Evolutionary conservation across 495 filamentous ascomycete species (phyloP).

Genomic region (Pyronema omphalodes): DNA sequence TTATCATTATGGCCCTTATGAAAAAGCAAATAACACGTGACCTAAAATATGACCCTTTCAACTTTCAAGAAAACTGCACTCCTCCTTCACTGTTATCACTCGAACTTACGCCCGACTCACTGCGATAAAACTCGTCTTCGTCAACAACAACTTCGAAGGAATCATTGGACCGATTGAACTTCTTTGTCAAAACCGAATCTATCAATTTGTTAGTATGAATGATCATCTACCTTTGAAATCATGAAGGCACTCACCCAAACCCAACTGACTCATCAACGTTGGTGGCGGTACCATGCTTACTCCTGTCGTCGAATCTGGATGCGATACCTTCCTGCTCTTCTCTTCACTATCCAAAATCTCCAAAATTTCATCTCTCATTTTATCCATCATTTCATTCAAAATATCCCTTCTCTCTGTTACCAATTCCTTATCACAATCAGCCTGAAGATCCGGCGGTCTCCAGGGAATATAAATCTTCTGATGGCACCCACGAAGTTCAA

Average conservation of each 20-base stretch:
- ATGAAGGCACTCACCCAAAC: neutral
- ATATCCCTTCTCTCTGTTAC: neutral
- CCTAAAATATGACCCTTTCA: no score
- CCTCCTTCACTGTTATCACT: no score
- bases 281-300: neutral
- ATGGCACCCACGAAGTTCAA: neutral
- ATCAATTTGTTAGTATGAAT: no score
- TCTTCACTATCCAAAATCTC: neutral
- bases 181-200: no score
- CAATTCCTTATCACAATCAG: neutral
- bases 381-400: constrained; percentile 1
- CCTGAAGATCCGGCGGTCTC: neutral
- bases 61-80: no score
- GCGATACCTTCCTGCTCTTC: neutral
- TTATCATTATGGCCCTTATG: no score
- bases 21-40: no score
- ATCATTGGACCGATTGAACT: no score
- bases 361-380: neutral
- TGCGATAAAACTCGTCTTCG: no score
- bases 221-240: no score
- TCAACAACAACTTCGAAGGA: no score
- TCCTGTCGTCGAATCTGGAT: neutral
- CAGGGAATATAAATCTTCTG: neutral
- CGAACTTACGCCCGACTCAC: no score
- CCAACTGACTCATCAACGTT: neutral